A percentile compares a stretch with the other conserved stretches of the same genome.
phyloP scores from a whole-genome alignment of 2,329 filamentous ascomycete species.

The Aspergillus sp. region DNA sequence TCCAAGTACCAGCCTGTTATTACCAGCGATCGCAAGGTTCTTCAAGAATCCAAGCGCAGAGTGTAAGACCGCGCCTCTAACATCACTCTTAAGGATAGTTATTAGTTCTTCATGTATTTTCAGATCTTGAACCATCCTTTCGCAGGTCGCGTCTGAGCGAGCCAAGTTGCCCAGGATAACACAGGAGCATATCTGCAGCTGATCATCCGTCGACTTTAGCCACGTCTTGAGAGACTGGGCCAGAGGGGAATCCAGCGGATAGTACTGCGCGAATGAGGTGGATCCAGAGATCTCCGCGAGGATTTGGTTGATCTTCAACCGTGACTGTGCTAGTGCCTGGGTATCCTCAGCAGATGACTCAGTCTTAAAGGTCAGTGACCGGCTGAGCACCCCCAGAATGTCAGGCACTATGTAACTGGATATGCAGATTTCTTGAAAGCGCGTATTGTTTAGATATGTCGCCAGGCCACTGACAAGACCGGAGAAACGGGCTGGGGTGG shows the following conservation, averaged over 20 bases:
- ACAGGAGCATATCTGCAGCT: constrained; percentile 49
- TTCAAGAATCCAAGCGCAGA: constrained; percentile 50
- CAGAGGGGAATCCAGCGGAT: constrained; percentile 42
- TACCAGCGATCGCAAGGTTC: constrained; percentile 48
- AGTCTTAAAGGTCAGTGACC: constrained; percentile 31
- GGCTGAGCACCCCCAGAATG: constrained; percentile 35
- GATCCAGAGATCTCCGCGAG: constrained; percentile 45
- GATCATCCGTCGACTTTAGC: constrained; percentile 42
- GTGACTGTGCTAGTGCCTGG: constrained; percentile 37
- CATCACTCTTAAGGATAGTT: constrained; percentile 40
- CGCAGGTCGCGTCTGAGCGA: constrained; percentile 46
- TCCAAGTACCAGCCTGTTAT: constrained; percentile 43
- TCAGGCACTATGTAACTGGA: constrained; percentile 33
- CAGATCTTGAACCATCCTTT: constrained; percentile 41
- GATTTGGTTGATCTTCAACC: constrained; percentile 42
- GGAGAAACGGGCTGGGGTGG: constrained; percentile 34
- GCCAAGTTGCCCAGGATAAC: constrained; percentile 52
- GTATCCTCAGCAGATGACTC: constrained; percentile 36
- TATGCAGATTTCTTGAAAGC: constrained; percentile 43
- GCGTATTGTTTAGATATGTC: constrained; percentile 39
- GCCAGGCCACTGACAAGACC: constrained; percentile 36
- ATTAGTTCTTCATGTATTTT: constrained; percentile 45
- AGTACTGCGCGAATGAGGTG: constrained; percentile 38
- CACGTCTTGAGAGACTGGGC: constrained; percentile 41
- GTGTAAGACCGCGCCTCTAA: constrained; percentile 45